Evolutionary conservation across 192 early-diverging fungal species (phyloP), one percentile per base, ranked within the genome.

Genomic region (Chytriomyces hyalinus): DNA sequence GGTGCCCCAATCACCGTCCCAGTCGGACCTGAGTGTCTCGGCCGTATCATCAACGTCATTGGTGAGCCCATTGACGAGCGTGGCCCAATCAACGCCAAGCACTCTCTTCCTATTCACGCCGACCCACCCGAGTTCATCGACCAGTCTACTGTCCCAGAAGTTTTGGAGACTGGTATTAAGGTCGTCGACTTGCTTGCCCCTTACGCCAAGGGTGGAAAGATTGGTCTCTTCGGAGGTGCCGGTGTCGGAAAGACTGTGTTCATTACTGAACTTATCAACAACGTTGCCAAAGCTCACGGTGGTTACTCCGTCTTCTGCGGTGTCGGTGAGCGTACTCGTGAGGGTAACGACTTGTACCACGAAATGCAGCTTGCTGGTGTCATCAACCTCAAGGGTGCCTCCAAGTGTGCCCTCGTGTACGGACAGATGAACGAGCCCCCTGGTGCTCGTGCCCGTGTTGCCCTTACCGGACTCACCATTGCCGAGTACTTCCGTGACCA

Each of bases 401-500:
- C 95, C 82, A 98, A 98, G 93, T 92, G 92, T 75, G 94, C 95
- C 49, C 91, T 98, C 73, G 95, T 98, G 72, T 98, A 95, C 91
- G 96, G 96, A 80, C 96, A 98, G 91, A 98, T 98, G 96, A 98
- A 98, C 93, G 96, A 98, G 90, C 95, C 96, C 84, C 96, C 96
- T 70, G 96, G 96, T 87, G 96, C 96, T 73, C 94, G 96, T 94
- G 96, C 96, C 74, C 95, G 96, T 94, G 96, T 98, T 59, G 96
- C 96, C 71, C 87, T 97, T 80, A 97, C 96, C 67, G 96, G 96
- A 74, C 88, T 98, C 82, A 98, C 97, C 81, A 94, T 98, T 81
- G 97, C 97, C 81, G 97, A 98, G 88, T 97, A 98, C 90, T 98
- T 98, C 95, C 96, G 97, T 94, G 97, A 98, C 89, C 92, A 94